A percentile compares a stretch with the other conserved stretches of the same genome.
phyloP scores from a whole-genome alignment of 225 moss, liverwort and hornwort species.

The Antitrichia curtipendula region DNA sequence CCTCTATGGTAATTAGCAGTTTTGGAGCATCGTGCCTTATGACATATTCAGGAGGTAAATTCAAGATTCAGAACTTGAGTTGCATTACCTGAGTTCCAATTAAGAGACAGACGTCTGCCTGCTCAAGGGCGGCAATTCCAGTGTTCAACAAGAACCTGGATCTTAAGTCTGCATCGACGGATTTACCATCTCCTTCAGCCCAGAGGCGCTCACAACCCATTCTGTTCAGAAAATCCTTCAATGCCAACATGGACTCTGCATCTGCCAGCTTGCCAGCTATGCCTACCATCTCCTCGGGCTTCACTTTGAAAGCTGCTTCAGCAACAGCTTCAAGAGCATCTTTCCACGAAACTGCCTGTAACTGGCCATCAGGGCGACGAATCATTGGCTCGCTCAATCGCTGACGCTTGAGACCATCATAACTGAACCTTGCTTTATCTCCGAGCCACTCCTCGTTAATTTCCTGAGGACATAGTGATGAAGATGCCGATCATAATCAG shows the following conservation, averaged over 20 bases:
- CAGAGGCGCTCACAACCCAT: conserved; percentile 92
- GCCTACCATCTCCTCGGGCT: conserved; percentile 70
- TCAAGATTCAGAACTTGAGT: background rate
- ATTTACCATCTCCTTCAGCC: conserved; percentile 87
- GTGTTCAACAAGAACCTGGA: conserved; percentile 81
- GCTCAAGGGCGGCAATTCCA: conserved; percentile 74
- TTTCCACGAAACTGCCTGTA: conserved; percentile 74
- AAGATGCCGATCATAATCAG: background rate
- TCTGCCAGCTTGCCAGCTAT: conserved; percentile 92
- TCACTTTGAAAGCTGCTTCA: conserved; percentile 56
- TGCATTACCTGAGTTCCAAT: conserved; percentile 69
- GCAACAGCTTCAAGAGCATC: conserved; percentile 76
- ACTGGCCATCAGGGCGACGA: conserved; percentile 54
- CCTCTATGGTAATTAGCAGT: background rate
- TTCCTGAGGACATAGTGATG: conserved; percentile 17
- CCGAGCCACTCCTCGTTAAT: conserved; percentile 99
- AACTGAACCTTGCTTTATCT: conserved; percentile 85
- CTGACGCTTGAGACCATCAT: conserved; percentile 85
- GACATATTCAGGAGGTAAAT: background rate
- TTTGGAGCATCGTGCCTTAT: background rate
- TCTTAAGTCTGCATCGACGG: conserved; percentile 68
- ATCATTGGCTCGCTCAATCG: conserved; percentile 92
- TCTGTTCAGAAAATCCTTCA: conserved; percentile 84
- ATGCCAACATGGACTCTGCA: conserved; percentile 84
- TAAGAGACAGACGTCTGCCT: conserved; percentile 76